Percentiles rank a stretch among this genome's conserved stretches.
These are phyloP conservation scores for Geum urbanum DNA, from an alignment of 306 rosid species.

Conservation along the genomic window DNA sequence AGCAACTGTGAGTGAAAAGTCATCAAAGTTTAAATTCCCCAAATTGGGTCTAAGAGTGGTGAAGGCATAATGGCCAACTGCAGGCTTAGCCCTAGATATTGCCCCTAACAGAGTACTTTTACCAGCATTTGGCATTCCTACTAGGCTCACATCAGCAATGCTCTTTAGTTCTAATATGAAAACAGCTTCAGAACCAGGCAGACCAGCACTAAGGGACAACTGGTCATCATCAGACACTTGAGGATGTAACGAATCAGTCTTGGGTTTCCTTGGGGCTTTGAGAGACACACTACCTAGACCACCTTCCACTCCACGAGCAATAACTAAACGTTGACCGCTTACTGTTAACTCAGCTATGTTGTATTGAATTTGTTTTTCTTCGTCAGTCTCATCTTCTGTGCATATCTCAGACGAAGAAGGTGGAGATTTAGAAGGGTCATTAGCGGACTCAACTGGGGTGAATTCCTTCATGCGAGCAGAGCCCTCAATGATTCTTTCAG, in stretches of 20 bases:
- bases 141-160: slow-evolving; percentile 89
- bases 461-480: slow-evolving; percentile 25
- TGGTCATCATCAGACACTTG: slow-evolving; percentile 32
- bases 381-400: slow-evolving; percentile 30
- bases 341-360: slow-evolving; percentile 74
- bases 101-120: slow-evolving; percentile 94
- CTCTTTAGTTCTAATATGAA: slow-evolving; percentile 84
- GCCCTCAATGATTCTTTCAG: slow-evolving; percentile 27
- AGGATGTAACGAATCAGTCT: slow-evolving; percentile 12
- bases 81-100: slow-evolving; percentile 76
- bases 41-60: slow-evolving; percentile 87
- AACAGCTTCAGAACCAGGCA: slow-evolving; percentile 60
- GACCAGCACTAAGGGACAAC: slow-evolving; percentile 47
- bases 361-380: slow-evolving; percentile 44
- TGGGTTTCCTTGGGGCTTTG: slow-evolving; percentile 44
- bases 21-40: slow-evolving; percentile 81
- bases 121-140: slow-evolving; percentile 98
- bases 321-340: slow-evolving; percentile 58
- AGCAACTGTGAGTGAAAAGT: slow-evolving; percentile 78
- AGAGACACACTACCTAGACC: slow-evolving; percentile 58
- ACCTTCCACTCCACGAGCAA: slow-evolving; percentile 81
- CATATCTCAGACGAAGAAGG: slow-evolving; percentile 31
- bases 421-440: slow-evolving; percentile 32
- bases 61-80: slow-evolving; percentile 84
- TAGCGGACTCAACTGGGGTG: slow-evolving; percentile 14